Evolutionary conservation across 805 yeast species (phyloP), one percentile per base, ranked within the genome.

Genomic region (Danielozyma ontarioensis): DNA sequence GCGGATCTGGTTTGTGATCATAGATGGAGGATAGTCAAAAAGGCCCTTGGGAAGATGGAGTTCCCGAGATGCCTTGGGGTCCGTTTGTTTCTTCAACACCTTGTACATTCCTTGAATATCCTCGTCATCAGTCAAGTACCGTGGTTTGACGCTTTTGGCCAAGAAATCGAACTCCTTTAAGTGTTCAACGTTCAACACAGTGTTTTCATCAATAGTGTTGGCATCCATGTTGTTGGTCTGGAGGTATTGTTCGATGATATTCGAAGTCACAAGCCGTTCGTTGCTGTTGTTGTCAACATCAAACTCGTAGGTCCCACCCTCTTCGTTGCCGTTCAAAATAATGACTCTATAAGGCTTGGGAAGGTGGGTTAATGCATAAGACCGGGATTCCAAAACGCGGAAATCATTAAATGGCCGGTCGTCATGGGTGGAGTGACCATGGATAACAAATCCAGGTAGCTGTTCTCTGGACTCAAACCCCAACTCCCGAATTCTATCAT

Each of bases 241-340:
- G 17, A 25, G 10, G 13, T 25, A 25, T 7, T 25, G 13, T 5
- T 4, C 10, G 16, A 25, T 11, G 14, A 25, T 4, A 5, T 25
- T 13, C 6, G 17, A 13, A 11, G 15, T n/a, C 11, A 13, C 17
- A 4, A 25, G 17, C 17, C 27, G 27, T 10, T 23, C 25, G 13
- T 8, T 5, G 15, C 22, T 19, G 17, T 25, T 14, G 8, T 17
- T 19, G 25, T 41, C 47, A 2, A 50, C 55, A 16, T 42, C 43
- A 32, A 59, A 59, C 32, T 59, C 61, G 36, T 39, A 53, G 5
- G 57, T 54, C n/a, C 63, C 62, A 5, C 53, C 56, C 6, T 45
- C 42, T 12, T 41, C 33, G 14, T 25, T 35, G n/a, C 44, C 48
- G 19, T 22, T 32, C 34, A 48, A 33, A 3, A 49, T 42, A 1